Percentiles rank a stretch among this genome's conserved stretches.
Evolutionary conservation across 2,329 filamentous ascomycete species (phyloP).

Genomic region (Ophioceras dolichostomum): DNA sequence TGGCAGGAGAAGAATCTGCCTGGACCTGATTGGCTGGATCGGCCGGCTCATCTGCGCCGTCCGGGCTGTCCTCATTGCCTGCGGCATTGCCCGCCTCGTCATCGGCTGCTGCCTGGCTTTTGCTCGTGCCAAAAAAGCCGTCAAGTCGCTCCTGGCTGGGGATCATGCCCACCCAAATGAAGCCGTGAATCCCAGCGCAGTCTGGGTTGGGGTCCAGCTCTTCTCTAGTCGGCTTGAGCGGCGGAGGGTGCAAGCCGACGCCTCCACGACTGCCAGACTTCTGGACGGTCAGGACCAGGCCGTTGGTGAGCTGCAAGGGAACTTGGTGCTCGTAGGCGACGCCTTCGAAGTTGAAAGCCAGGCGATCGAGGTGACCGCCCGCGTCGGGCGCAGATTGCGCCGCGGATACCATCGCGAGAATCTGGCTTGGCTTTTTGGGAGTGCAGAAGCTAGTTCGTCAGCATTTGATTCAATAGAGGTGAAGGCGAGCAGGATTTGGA

Average conservation of each 20-base stretch:
- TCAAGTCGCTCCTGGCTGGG: neutral
- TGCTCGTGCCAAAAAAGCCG: too few relatives aligned
- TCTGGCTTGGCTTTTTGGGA: too few relatives aligned
- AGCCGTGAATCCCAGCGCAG: neutral
- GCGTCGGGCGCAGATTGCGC: too few relatives aligned
- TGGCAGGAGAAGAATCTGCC: too few relatives aligned
- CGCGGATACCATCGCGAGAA: too few relatives aligned
- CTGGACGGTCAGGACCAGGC: neutral
- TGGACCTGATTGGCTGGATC: too few relatives aligned
- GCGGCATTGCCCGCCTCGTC: conserved; percentile 14
- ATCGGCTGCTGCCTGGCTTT: conserved; percentile 16
- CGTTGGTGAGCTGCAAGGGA: neutral
- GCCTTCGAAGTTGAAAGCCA: neutral
- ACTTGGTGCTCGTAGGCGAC: neutral
- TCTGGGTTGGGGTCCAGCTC: neutral
- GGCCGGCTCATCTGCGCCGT: too few relatives aligned
- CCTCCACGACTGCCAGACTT: neutral
- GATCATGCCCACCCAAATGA: conserved; percentile 1
- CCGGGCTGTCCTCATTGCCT: too few relatives aligned
- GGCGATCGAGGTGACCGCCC: neutral
- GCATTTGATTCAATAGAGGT: too few relatives aligned
- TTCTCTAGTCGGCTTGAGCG: neutral
- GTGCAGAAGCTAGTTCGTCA: too few relatives aligned
- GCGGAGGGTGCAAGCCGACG: neutral
- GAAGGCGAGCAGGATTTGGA: too few relatives aligned